Evolutionary conservation across 257 asterid species (phyloP).

Genomic region (Voacanga thouarsii): DNA sequence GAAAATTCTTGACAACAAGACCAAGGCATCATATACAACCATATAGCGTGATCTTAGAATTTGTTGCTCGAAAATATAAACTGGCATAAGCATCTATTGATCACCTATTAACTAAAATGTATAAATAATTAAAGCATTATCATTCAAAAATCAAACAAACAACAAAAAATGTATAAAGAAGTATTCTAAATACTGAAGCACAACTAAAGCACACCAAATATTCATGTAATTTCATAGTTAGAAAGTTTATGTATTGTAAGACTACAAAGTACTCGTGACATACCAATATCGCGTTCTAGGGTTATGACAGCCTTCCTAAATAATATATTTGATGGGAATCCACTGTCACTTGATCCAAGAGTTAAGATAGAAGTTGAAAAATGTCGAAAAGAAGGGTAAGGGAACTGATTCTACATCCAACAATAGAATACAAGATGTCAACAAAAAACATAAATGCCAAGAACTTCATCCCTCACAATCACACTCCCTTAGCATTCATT

Average conservation of each 20-base stretch:
- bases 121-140: background rate
- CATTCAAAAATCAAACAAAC: background rate
- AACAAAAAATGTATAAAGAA: background rate
- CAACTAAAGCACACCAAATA: constrained; percentile 3
- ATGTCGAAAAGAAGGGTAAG: constrained; percentile 31
- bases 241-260: background rate
- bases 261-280: background rate
- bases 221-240: background rate
- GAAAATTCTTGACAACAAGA: background rate
- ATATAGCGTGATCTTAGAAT: background rate
- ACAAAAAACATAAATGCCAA: constrained; percentile 11
- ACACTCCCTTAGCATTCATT: background rate
- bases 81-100: background rate
- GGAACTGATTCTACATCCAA: constrained; percentile 33
- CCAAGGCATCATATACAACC: background rate
- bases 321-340: constrained; percentile 58
- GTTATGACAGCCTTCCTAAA: constrained; percentile 37
- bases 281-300: constrained; percentile 69
- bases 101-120: background rate
- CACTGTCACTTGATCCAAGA: constrained; percentile 51
- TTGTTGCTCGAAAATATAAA: background rate
- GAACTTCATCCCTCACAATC: background rate
- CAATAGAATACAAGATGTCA: constrained; percentile 1
- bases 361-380: constrained; percentile 57
- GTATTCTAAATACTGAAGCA: background rate